Percentiles rank a stretch among this genome's conserved stretches.
phyloP scores from a whole-genome alignment of 73 alveolate genomes.

The Tetrahymena thermophila region DNA sequence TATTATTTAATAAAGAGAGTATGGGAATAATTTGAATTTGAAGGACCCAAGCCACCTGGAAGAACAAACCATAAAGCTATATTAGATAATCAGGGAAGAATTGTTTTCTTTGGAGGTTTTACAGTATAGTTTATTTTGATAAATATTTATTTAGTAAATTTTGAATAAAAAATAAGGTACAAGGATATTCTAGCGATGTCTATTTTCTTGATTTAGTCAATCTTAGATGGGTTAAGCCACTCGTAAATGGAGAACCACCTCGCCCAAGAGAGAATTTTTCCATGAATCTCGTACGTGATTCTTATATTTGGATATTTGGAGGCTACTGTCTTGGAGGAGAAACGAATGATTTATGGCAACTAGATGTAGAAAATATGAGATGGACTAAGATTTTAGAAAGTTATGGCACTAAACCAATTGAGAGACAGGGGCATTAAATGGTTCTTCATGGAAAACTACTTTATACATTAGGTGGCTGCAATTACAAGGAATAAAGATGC shows the following conservation, averaged over 20 bases:
- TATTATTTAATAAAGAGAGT: background rate
- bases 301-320: constrained; percentile 20
- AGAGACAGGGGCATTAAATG: constrained; percentile 29
- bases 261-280: constrained; percentile 37
- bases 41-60: constrained; percentile 25
- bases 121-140: background rate
- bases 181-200: constrained; percentile 20
- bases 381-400: constrained; percentile 9
- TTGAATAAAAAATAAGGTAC: background rate
- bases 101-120: constrained; percentile 26
- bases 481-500: constrained; percentile 20
- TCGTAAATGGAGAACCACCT: constrained; percentile 33
- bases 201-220: constrained; percentile 33
- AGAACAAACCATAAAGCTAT: constrained; percentile 33
- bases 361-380: constrained; percentile 24
- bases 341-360: constrained; percentile 16
- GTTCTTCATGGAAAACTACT: constrained; percentile 32
- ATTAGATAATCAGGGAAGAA: constrained; percentile 11
- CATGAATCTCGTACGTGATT: constrained; percentile 20
- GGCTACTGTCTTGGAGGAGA: constrained; percentile 24
- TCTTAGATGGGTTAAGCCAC: constrained; percentile 44
- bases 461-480: constrained; percentile 32
- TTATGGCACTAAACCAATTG: constrained; percentile 16
- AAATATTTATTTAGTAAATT: background rate
- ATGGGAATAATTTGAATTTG: constrained; percentile 21